Evolutionary conservation across 352 stramenopile genomes (phyloP), one percentile per base, ranked within the genome.

Genomic region (Pythium vanterpoolii): DNA sequence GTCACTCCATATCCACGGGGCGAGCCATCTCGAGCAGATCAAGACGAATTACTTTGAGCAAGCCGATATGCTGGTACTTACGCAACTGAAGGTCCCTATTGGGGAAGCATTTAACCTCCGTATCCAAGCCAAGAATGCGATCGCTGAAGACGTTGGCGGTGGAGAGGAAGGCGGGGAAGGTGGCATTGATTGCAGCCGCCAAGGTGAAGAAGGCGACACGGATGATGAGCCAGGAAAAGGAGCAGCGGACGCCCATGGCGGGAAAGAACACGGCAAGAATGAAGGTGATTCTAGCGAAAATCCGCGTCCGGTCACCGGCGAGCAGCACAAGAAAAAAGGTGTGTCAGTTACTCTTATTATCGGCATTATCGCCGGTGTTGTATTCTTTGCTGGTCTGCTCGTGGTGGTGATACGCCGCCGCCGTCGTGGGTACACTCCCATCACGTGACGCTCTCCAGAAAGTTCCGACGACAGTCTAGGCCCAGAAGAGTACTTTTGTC

Each of bases 1-100:
- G 26, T 86, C 79, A 5, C 62, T 92, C 19, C 49, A 50, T 76
- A 5, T 54, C 36, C 43, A 51, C 38, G 23, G 55, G 30, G 1
- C 63, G 27, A 23, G 59, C 49, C 42, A 49, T 27, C 34, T 19
- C 26, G 21, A 51, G 34, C 4, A 42, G 56, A 53, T 87, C 2
- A 84, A 83, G 26, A 76, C 52, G 0, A 66, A 84, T 23, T 92
- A 89, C 44, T 92, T 92, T 42, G 73, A 82, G 28, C 82, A 89
- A 54, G 76, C 78, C 2, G 62, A 71, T 28, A 92, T 74, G 62
- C 61, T 90, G 24, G 73, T 92, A 48, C 36, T 92, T 10, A 79
- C 72, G 21, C 64, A 56, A 27, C 26, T 92, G 23, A 45, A 73
- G 2, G 19, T 74, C n/a, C 43, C 62, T 2, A 80, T 92, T 45